Evolutionary conservation across 176 grass and related monocot genomes (phyloP).

Genomic region (Juncus inflexus): DNA sequence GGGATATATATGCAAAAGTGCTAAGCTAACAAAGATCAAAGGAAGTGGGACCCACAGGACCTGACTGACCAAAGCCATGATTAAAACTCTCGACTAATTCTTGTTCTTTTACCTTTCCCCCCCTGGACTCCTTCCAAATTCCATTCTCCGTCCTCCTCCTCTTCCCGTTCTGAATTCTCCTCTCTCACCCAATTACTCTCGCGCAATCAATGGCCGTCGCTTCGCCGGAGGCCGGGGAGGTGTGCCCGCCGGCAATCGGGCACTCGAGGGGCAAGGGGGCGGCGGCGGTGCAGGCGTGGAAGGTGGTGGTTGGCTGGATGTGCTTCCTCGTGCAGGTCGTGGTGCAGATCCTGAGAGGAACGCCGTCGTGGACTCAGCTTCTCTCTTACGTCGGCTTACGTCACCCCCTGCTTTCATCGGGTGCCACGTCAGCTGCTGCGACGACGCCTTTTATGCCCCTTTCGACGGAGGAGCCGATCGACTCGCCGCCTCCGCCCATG

Average conservation of each 20-base stretch:
- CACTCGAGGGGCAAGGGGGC: constrained; percentile 49
- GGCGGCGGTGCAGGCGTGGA: constrained; percentile 63
- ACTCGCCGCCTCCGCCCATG: constrained; percentile 34
- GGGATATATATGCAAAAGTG: too few relatives aligned
- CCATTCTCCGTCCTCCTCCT: constrained; percentile 1
- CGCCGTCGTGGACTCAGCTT: constrained; percentile 79
- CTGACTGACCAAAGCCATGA: constrained; percentile 9
- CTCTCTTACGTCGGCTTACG: constrained; percentile 89
- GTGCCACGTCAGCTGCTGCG: constrained; percentile 34
- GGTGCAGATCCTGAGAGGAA: constrained; percentile 79
- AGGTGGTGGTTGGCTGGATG: constrained; percentile 68
- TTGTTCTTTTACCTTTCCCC: not conserved
- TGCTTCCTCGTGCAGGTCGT: constrained; percentile 73
- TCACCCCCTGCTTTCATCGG: constrained; percentile 52
- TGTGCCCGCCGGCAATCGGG: constrained; percentile 39
- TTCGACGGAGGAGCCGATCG: constrained; percentile 57
- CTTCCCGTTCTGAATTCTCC: not conserved
- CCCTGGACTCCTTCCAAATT: constrained; percentile 25
- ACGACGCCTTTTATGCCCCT: constrained; percentile 69
- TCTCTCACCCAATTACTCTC: not conserved
- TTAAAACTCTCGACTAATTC: constrained; percentile 5
- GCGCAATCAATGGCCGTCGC: constrained; percentile 26
- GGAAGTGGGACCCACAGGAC: constrained; percentile 19
- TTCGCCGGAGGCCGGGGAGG: constrained; percentile 51
- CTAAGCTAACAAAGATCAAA: constrained; percentile 2